Conservation (phyloP, 208 protist species). For the Crithidia brevicula region DNA sequence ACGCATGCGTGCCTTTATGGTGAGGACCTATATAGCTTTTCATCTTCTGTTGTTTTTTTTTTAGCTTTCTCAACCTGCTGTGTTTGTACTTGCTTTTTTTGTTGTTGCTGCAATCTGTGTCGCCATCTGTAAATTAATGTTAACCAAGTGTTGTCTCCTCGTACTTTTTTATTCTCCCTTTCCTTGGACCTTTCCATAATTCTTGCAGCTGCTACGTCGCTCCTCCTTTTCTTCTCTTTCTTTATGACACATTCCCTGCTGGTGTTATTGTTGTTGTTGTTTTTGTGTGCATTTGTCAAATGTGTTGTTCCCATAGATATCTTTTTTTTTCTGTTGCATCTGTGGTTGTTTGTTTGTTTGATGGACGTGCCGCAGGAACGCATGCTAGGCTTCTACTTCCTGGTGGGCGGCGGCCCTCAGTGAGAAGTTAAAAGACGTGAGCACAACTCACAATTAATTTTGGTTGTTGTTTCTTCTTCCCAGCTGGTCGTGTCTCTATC, state of each 20-base stretch:
- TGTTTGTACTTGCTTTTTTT: neutral
- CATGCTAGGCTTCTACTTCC: too few species aligned
- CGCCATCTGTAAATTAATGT: neutral
- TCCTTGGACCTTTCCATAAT: too few species aligned
- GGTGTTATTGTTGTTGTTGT: conserved; percentile 1
- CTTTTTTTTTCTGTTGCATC: conserved; percentile 25
- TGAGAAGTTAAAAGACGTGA: too few species aligned
- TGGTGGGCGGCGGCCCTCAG: too few species aligned
- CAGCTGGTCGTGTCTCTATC: too few species aligned
- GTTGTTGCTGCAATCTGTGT: neutral
- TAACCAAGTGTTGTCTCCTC: neutral
- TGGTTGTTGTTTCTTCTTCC: too few species aligned
- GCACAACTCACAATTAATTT: too few species aligned
- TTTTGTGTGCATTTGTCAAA: conserved; percentile 6
- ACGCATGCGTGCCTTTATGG: too few species aligned
- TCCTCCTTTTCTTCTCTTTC: neutral
- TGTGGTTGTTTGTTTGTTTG: too few species aligned
- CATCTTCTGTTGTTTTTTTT: neutral
- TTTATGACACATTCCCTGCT: neutral
- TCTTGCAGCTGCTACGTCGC: neutral
- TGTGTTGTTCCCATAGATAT: too few species aligned
- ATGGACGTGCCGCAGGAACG: too few species aligned
- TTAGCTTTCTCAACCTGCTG: neutral
- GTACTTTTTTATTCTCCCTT: neutral
- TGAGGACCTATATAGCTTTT: neutral